These are phyloP conservation scores for Colletotrichum acutatum DNA, from an alignment of 2,329 filamentous ascomycete species.

Conservation along the genomic window DNA sequence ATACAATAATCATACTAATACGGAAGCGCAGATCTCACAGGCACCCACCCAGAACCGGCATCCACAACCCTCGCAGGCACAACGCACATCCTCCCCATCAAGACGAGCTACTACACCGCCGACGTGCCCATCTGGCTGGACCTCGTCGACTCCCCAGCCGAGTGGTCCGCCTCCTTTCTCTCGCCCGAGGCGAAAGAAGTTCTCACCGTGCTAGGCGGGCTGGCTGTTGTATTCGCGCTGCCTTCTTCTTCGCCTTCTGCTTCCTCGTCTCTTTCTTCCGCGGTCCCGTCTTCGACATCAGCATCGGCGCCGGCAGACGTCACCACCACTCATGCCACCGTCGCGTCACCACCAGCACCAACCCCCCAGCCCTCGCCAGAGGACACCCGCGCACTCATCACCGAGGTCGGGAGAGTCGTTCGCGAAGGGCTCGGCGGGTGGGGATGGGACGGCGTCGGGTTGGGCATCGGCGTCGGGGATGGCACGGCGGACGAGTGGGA, in stretches of 20 bases:
- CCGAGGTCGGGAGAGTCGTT: constrained; percentile 65
- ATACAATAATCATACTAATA: constrained; percentile 22
- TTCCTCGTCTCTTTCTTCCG: not conserved
- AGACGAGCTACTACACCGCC: constrained; percentile 71
- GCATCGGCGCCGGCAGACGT: not conserved
- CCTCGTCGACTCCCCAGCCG: constrained; percentile 59
- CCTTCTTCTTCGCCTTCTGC: constrained; percentile 32
- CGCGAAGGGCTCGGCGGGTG: constrained; percentile 68
- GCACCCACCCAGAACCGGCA: constrained; percentile 52
- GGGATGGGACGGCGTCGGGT: constrained; percentile 72
- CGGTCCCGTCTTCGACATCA: not conserved
- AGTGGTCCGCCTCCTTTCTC: constrained; percentile 70
- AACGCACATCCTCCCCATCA: constrained; percentile 65
- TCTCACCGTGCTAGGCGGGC: constrained; percentile 67
- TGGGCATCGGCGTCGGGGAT: constrained; percentile 68
- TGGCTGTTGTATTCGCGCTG: constrained; percentile 66
- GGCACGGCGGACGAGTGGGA: constrained; percentile 67
- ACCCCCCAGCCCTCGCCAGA: constrained; percentile 24
- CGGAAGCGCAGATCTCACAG: constrained; percentile 62
- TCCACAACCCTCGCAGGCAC: constrained; percentile 64
- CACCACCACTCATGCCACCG: not conserved
- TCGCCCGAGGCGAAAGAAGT: constrained; percentile 72
- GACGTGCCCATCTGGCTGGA: constrained; percentile 76
- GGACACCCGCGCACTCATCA: constrained; percentile 55
- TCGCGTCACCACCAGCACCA: not conserved